A percentile compares a stretch with the other conserved stretches of the same genome.
phyloP scores from a whole-genome alignment of 257 asterid species.

The Solanum pennellii region DNA sequence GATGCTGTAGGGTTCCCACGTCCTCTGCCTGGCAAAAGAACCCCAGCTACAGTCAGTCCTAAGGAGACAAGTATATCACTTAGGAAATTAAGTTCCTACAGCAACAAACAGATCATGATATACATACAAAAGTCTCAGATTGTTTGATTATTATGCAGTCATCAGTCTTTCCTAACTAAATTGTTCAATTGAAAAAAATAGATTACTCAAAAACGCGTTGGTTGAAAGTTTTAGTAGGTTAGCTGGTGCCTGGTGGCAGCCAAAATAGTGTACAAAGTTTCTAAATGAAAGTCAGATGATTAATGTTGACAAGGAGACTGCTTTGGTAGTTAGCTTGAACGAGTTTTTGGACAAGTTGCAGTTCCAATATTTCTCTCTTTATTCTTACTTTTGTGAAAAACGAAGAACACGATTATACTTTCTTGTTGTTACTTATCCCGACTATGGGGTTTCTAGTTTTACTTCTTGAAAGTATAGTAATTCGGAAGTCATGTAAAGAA shows the following conservation, averaged over 20 bases:
- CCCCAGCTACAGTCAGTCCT: slow-evolving; percentile 1
- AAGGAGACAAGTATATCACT: background rate
- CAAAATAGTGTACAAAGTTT: background rate
- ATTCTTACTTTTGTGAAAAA: background rate
- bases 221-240: background rate
- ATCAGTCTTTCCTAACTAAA: background rate
- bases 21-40: slow-evolving; percentile 55
- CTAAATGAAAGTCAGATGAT: background rate
- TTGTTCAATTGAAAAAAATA: background rate
- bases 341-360: background rate
- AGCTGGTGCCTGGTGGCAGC: background rate
- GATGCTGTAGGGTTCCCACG: slow-evolving; percentile 45
- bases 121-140: background rate
- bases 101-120: background rate
- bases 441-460: background rate
- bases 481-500: background rate
- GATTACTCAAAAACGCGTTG: background rate
- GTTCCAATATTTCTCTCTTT: background rate
- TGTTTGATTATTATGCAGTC: background rate
- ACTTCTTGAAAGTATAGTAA: background rate
- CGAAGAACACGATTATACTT: background rate
- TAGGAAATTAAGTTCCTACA: background rate
- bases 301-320: background rate
- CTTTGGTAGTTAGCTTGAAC: background rate
- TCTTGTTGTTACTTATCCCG: background rate